phyloP scores from a whole-genome alignment of 2,329 filamentous ascomycete species.

The Pezicula rhizophila region DNA sequence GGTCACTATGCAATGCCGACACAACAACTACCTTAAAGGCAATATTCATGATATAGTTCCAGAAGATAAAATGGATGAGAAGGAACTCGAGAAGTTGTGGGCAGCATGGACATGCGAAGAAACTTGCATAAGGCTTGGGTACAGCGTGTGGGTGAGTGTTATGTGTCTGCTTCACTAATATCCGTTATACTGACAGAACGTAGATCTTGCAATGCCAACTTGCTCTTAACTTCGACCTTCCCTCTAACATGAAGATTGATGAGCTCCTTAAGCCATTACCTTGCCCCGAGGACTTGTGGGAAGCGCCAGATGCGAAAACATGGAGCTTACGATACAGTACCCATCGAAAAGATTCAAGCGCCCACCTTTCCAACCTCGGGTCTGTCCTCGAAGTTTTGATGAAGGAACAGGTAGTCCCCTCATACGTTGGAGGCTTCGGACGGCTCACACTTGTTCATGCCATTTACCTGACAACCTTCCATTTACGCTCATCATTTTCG shows the following conservation, averaged over 20 bases:
- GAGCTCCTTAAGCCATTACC: not conserved
- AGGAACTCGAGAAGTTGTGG: not conserved
- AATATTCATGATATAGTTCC: not conserved
- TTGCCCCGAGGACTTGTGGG: not conserved
- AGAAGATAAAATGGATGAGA: not conserved
- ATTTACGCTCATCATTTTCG: no score
- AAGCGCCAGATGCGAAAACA: not conserved
- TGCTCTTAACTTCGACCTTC: not conserved
- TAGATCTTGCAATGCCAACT: not conserved
- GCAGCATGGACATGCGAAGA: not conserved
- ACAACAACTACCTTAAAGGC: not conserved
- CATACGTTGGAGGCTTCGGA: no score
- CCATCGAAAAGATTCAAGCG: no score
- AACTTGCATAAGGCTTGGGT: not conserved
- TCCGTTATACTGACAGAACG: not conserved
- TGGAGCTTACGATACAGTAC: no score
- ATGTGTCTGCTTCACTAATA: not conserved
- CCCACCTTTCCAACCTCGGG: no score
- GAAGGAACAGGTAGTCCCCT: no score
- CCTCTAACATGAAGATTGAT: not conserved
- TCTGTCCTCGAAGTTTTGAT: no score
- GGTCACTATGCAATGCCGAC: not conserved
- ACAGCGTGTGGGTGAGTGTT: not conserved
- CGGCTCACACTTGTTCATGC: no score
- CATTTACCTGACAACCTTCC: no score